Base-by-base conservation (phyloP, 176 grass and related monocot species). In the Carex cristatella region DNA sequence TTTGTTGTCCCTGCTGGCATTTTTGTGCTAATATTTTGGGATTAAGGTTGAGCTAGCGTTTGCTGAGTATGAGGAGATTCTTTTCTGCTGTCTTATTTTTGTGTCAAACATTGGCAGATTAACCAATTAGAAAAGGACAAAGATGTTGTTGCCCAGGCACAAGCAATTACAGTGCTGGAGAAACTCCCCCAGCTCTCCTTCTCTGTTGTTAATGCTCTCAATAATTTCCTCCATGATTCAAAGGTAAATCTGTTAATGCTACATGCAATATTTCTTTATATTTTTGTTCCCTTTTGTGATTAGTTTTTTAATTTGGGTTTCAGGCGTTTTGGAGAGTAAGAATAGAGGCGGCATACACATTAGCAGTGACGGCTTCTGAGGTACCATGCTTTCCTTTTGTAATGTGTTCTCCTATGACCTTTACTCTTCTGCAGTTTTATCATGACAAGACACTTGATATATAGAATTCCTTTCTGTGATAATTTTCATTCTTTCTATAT, bases 91-190 rank as follows among this genome's bases (percentile, higher is more conserved):
- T 64, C 82, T 55, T 64, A 61, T 63, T 28, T 28, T 62, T 79
- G 30, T 72, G 38, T 48, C 18, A 19, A 79, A 28, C 66, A 73
- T 91, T 90, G 84, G 55, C 88, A 98, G 95, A 93, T 98, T 69
- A 98, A 98, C 93, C 95, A 98, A 83, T 88, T 98, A 75, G 95
- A 98, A 86, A 98, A 95, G 81, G 95, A 98, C 85, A 98, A 95
- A 86, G 95, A 98, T 89, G 95, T 98, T 35, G 84, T 98, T 89
- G 94, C 93, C 64, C 95, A 98, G 60, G 95, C 95, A 80, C 93
- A 98, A 84, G 95, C 95, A 84, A 98, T 98, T 93, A 55, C 92
- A 28, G 90, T 90, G 58, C 69, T 98, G 46, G 90, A 94, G 71
- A 98, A 90, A 85, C 88, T 93, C 75, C 93, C 95, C 58, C 91